Evolutionary conservation across 202 grass and related monocot genomes (phyloP), one percentile per base, ranked within the genome.

Genomic region (Alloteropsis angusta): DNA sequence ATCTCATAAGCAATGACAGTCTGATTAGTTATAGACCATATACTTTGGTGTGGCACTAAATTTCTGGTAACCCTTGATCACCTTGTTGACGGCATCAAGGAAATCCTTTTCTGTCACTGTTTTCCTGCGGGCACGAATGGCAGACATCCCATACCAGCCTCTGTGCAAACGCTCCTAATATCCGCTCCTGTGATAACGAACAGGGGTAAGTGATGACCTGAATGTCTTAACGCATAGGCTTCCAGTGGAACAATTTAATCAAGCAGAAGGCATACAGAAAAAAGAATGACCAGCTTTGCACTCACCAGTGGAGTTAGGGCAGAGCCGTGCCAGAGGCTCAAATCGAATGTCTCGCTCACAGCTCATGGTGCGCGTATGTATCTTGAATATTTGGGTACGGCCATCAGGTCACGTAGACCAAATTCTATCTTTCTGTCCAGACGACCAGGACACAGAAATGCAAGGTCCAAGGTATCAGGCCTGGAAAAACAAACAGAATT

Each of bases 121-220:
- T 66, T 97, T 97, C 80, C 94, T 89, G 11, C 94, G 88, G 16
- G 93, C 91, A 21, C 94, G 84, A 64, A 97, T 97, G 0, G 91
- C 94, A 25, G 70, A 97, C 94, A 97, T 97, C 18, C 94, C 94
- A 97, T 97, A 15, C 94, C 94, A 6, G 94, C 94, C 60, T 97
- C 94, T 0, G 94, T 97, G 86, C 94, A 97, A 0, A 97, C 94
- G 23, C 94, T 97, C 68, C 94, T 92, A 48, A 97, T 97, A 60
- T 97, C 94, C 2, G 91, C 94, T 14, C 91, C 91, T 97, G 64
- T 1, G 17, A 68, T 21, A 69, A 46, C 59, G 82, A 66, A 80
- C 5, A 57, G 1, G 21, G 23, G 26, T 0, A 55, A n/a, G 65
- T 65, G 14, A 79, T 18, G 12, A 64, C 0, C 5, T 67, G 19